Conservation (phyloP, 345 rosid species). For the Gossypioides kirkii region DNA sequence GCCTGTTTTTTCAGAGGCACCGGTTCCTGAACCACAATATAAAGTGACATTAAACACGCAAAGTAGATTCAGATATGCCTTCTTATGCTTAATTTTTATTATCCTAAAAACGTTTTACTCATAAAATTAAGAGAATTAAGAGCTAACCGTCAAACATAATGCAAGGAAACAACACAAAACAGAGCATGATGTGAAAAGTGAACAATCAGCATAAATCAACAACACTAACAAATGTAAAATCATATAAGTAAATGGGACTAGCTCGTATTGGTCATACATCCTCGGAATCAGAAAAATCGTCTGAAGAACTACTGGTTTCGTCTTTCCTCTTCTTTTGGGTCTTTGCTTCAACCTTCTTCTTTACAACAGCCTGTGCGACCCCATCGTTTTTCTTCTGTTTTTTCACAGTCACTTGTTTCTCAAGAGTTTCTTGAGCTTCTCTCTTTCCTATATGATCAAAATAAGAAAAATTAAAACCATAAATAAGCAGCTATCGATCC, state of each 20-base stretch:
- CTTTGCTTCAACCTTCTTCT: constrained; percentile 4
- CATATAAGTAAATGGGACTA: background rate
- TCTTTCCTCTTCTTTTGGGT: constrained; percentile 7
- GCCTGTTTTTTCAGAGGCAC: constrained; percentile 30
- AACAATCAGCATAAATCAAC: background rate
- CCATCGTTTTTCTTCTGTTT: constrained; percentile 12
- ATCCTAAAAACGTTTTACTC: background rate
- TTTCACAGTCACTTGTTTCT: background rate
- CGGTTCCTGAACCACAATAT: constrained; percentile 29
- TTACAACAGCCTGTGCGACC: background rate
- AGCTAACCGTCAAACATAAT: background rate
- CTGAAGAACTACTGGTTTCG: background rate
- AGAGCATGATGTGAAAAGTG: background rate
- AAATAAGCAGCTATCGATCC: background rate
- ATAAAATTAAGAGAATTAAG: background rate
- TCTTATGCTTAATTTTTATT: background rate
- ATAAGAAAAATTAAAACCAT: background rate
- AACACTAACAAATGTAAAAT: background rate
- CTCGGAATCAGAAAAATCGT: constrained; percentile 37
- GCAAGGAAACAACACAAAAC: too few species aligned
- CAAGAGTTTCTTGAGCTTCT: constrained; percentile 6
- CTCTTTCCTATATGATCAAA: constrained; percentile 5
- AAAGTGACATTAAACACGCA: background rate
- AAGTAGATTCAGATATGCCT: background rate
- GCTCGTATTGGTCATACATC: constrained; percentile 19